Evolutionary conservation across 179 eudicot genomes (phyloP), one percentile per base, ranked within the genome.

Genomic region (Beta macrorhiza): DNA sequence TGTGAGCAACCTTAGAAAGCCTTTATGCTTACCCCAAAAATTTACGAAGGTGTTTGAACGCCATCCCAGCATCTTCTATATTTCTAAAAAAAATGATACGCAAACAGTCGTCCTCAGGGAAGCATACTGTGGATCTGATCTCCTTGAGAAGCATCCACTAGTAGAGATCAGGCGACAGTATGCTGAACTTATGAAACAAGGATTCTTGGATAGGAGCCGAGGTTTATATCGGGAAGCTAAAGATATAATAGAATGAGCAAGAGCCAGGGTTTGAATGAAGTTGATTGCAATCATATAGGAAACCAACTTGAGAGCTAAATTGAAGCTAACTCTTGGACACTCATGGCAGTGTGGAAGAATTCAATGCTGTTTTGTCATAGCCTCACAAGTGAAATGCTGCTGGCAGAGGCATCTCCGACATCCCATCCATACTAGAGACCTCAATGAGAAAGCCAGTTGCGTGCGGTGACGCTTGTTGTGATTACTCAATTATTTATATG

Each of bases 11-110:
- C 90, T 93, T 29, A 89, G 97, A 15, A 90, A 82, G 65, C 92
- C 97, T 47, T 82, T 95, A 49, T 75, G 73, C 58, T 85, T 95
- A 82, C 98, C 98, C 5, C 97, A 91, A 78, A 95, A 95, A 76
- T 95, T 93, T 74, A 95, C 98, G 0, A 95, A 92, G 90, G 97
- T 88, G 76, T 94, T 95, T 87, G 98, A 95, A 77, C 92, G 98
- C 75, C 98, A 95, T 78, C 98, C 98, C 37, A 94, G 94, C 70
- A 92, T 95, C 49, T 95, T 95, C 79, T 92, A 95, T 83, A 83
- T 95, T 44, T 95, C 98, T 52, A 92, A 74, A 87, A 93, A 95
- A 82, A 83, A 83, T 63, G 93, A 85, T 75, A 90, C 91, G 10
- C 97, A 93, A 78, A 93, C 98, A 13, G 85, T 95, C 74, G 87